A percentile compares a stretch with the other conserved stretches of the same genome.
These are phyloP conservation scores for Dendrostoma leiphaemia DNA, from an alignment of 2,329 filamentous ascomycete genomes.

Conservation along the genomic window DNA sequence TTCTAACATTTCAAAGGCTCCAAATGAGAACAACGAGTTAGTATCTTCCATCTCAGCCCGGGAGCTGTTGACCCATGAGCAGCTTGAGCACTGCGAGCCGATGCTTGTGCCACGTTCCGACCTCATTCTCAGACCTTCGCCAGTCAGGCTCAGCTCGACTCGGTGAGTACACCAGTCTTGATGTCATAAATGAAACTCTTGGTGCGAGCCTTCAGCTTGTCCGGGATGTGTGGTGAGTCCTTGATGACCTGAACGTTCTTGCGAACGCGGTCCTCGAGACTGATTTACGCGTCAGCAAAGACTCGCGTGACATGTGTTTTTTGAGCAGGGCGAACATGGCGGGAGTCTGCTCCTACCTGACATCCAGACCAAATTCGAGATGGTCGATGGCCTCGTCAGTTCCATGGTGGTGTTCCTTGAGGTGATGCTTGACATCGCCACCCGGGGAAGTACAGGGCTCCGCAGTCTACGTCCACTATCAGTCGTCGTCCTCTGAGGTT, in stretches of 20 bases:
- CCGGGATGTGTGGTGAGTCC: neutral
- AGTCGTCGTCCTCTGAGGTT: neutral
- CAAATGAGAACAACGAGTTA: no score
- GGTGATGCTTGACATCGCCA: neutral
- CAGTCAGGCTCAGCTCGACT: neutral
- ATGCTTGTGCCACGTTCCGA: no score
- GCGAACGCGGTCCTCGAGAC: neutral
- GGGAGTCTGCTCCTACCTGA: neutral
- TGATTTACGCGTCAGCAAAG: neutral
- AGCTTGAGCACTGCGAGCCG: no score
- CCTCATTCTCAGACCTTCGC: no score
- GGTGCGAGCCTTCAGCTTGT: constrained; percentile 7
- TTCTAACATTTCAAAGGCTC: no score
- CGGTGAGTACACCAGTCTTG: constrained; percentile 1
- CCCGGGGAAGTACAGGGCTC: neutral
- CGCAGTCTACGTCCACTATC: neutral
- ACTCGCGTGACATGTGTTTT: no score
- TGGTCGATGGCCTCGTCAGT: neutral
- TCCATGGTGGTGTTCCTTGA: neutral
- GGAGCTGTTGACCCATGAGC: no score
- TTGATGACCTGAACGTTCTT: constrained; percentile 2
- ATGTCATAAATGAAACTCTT: constrained; percentile 2
- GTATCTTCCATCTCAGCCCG: no score
- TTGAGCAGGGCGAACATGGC: neutral
- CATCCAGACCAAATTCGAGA: neutral